Base-by-base conservation (phyloP, 768 basidiomycete species). In the Neoboletus brunneissimus region DNA sequence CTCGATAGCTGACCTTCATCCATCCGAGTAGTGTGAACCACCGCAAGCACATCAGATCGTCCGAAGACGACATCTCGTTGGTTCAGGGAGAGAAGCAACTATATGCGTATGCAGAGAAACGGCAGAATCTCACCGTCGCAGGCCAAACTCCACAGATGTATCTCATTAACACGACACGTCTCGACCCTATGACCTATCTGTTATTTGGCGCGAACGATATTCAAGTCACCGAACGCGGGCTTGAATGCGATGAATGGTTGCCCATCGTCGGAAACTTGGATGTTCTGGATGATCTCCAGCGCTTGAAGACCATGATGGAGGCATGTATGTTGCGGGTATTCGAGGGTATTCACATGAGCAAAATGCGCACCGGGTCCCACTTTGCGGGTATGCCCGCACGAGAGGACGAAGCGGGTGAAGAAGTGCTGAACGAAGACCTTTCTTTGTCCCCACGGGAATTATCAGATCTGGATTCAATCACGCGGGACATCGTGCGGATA, bases 181-280 rank as follows among this genome's bases (percentile, higher is more conserved):
- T 98, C 25, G 93, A 96, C 67, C 89, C 90, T 10, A 78, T 98
- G 79, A 87, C 87, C 5, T 96, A 94, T 69, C 79, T 96, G 70
- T 78, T 98, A 12, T 96, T 98, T 64, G 95, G 94, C 7, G 94
- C 93, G 0, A 85, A 91, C 70, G 81, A 86, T 48, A 79, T 94
- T 31, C 73, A 82, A 57, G 84, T 89, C 41, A 82, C 82, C 0
- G 81, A 84, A 38, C 79, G 81, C 18, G 91, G 93, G 7, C 70
- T 98, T 48, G 86, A 88, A 65, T 94, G 92, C 65, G 95, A 98
- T 65, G 85, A 83, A 43, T 98, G 95, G 94, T 74, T 98, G 12
- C 91, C 94, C 22, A 80, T 95, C 45, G 79, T 87, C 37, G 90
- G 90, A 40, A 82, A 87, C 59, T 62, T 87, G 48, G 79, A 87